phyloP scores from a whole-genome alignment of 176 grass and related monocot genomes.

The Triticum urartu region DNA sequence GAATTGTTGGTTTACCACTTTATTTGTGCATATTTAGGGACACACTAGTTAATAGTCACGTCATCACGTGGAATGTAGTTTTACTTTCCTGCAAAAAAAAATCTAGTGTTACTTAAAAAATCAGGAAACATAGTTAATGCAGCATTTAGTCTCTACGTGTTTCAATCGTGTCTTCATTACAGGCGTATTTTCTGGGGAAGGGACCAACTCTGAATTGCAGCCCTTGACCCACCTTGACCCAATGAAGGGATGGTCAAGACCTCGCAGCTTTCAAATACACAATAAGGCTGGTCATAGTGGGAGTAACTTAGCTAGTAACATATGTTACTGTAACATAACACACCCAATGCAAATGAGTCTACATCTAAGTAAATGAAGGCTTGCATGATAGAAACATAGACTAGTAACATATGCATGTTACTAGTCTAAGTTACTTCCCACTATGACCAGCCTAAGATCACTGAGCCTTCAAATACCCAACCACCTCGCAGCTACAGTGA shows the following conservation, averaged over 20 bases:
- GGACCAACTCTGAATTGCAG: conserved; percentile 3
- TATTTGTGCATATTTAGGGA: neutral
- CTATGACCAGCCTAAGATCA: neutral
- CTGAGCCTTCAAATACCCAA: neutral
- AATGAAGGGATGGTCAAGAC: neutral
- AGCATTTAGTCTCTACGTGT: neutral
- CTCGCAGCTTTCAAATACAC: no score
- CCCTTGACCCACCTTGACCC: no score
- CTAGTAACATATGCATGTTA: no score
- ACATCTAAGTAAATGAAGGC: no score
- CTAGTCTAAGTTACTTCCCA: no score
- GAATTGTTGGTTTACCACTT: conserved; percentile 8
- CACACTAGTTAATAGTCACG: neutral
- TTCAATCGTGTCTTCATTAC: neutral
- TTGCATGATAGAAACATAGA: no score
- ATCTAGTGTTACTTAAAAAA: neutral
- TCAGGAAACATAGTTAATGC: neutral
- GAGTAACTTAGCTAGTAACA: no score
- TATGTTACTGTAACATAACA: no score
- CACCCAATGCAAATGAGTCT: no score
- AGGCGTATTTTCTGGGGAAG: neutral
- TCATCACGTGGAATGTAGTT: neutral
- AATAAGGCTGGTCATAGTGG: no score
- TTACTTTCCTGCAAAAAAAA: neutral
- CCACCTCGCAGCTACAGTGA: neutral